Percentiles rank a stretch among this genome's conserved stretches.
Evolutionary conservation across 371 early-diverging fungal genomes (phyloP).

Genomic region (Zychaea mexicana): DNA sequence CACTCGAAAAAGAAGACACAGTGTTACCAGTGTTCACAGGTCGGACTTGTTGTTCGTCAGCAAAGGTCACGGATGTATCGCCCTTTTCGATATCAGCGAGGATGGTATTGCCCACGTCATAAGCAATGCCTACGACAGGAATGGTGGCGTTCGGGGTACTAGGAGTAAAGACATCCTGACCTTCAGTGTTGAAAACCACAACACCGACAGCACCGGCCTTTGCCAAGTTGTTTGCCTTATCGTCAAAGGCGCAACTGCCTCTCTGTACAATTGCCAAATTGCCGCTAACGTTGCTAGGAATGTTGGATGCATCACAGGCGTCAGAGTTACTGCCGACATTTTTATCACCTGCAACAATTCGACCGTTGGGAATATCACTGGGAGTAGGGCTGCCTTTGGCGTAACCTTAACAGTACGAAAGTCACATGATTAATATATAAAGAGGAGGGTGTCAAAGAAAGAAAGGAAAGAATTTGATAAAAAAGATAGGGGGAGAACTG

Average conservation of each 20-base stretch:
- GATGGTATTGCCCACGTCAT: slow-evolving; percentile 24
- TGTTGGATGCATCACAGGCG: slow-evolving; percentile 15
- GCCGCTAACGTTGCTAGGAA: slow-evolving; percentile 27
- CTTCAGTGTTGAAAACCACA: slow-evolving; percentile 36
- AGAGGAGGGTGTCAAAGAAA: no score
- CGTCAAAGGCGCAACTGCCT: slow-evolving; percentile 58
- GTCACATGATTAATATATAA: no score
- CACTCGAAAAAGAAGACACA: slow-evolving; percentile 48
- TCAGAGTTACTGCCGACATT: slow-evolving; percentile 17
- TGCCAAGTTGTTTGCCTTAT: slow-evolving; percentile 42
- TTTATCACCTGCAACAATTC: slow-evolving; percentile 18
- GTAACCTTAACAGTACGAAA: neutral
- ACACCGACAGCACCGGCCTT: slow-evolving; percentile 54
- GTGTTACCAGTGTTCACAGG: slow-evolving; percentile 37
- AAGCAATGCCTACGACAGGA: slow-evolving; percentile 38
- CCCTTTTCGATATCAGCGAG: slow-evolving; percentile 15
- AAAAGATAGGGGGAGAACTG: neutral
- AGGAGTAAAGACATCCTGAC: slow-evolving; percentile 18
- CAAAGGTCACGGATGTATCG: slow-evolving; percentile 23
- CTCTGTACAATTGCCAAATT: slow-evolving; percentile 51
- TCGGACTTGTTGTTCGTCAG: slow-evolving; percentile 3
- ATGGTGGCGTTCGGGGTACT: slow-evolving; percentile 18
- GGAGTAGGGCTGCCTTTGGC: neutral
- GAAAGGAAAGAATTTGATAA: neutral
- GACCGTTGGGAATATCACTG: slow-evolving; percentile 18